A percentile compares a stretch with the other conserved stretches of the same genome.
Evolutionary conservation across 2,329 filamentous ascomycete genomes (phyloP).

Genomic region (Colletotrichum lindemuthianum): DNA sequence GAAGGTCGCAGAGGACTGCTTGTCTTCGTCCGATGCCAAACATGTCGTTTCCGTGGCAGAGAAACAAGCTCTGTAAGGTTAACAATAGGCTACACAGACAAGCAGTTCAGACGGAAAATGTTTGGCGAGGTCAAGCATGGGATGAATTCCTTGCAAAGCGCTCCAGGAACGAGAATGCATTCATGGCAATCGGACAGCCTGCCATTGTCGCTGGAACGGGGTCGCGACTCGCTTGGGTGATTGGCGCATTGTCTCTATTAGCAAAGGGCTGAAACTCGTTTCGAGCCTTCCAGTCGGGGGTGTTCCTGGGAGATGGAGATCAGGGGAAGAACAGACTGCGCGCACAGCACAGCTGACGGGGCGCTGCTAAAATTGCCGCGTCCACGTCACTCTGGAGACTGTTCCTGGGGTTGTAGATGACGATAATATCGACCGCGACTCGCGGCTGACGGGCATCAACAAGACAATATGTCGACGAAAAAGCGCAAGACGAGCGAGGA

Average conservation of each 20-base stretch:
- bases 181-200: conserved; percentile 11
- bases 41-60: conserved; percentile 10
- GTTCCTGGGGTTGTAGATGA: conserved; percentile 11
- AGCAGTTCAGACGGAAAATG: background rate
- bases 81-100: conserved; percentile 4
- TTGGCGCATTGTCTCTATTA: conserved; percentile 25
- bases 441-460: background rate
- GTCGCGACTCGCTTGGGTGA: conserved; percentile 20
- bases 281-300: conserved; percentile 7
- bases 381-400: conserved; percentile 20
- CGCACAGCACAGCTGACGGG: conserved; percentile 8
- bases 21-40: background rate
- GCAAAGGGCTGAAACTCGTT: conserved; percentile 29
- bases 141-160: conserved; percentile 9
- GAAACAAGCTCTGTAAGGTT: conserved; percentile 25
- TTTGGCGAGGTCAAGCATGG: conserved; percentile 9
- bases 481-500: background rate
- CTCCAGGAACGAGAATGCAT: conserved; percentile 3
- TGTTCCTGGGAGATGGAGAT: conserved; percentile 12
- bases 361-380: conserved; percentile 19
- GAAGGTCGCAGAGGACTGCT: background rate
- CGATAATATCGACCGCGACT: conserved; percentile 29
- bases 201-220: conserved; percentile 10
- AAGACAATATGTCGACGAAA: background rate
- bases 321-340: conserved; percentile 20